Base-by-base conservation (phyloP, 176 grass and related monocot genomes). In the Oryza australiensis region DNA sequence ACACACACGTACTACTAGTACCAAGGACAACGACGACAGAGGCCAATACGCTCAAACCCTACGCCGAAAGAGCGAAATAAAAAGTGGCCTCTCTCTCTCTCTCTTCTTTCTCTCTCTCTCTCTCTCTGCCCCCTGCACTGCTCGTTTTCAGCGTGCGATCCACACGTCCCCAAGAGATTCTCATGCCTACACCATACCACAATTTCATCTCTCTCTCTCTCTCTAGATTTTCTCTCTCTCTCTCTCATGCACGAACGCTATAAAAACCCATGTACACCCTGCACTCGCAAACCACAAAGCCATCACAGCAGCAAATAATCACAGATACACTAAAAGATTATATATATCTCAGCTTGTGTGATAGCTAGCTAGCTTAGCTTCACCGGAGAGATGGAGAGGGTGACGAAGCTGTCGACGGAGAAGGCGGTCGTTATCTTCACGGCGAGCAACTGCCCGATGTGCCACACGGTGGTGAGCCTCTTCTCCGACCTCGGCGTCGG, bases 391-490 rank as follows among this genome's bases (percentile, higher is more conserved):
- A 89, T 87, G 63, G 88, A 93, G n/a, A 88, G 55, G 70, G 88
- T 93, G 79, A 42, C 80, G 15, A 86, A 38, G 88, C 76, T 93
- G 20, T 89, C 85, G 55, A 22, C 79, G 3, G 82, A 93, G 74
- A 85, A 78, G 83, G 91, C 88, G 7, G 85, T 93, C 53, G 91
- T 90, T 64, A 83, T 90, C 51, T 90, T 93, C 78, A 90, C 77
- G 53, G 7, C 11, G 29, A 86, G 88, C 64, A 74, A 73, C 78
- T 86, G 88, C 85, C 67, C 73, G 16, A 90, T 90, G 88, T 86
- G 91, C 88, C 82, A 90, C 88, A 83, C 88, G 12, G 82, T 93
- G 70, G 57, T 41, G 15, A 93, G 78, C 68, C 91, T 93, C 82
- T 80, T 93, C 74, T 73, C 76, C 2, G 88, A 85, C 49, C 88